A percentile compares a stretch with the other conserved stretches of the same genome.
These are phyloP conservation scores for Calonectria leucothoes DNA, from an alignment of 2,329 filamentous ascomycete genomes.

Conservation along the genomic window DNA sequence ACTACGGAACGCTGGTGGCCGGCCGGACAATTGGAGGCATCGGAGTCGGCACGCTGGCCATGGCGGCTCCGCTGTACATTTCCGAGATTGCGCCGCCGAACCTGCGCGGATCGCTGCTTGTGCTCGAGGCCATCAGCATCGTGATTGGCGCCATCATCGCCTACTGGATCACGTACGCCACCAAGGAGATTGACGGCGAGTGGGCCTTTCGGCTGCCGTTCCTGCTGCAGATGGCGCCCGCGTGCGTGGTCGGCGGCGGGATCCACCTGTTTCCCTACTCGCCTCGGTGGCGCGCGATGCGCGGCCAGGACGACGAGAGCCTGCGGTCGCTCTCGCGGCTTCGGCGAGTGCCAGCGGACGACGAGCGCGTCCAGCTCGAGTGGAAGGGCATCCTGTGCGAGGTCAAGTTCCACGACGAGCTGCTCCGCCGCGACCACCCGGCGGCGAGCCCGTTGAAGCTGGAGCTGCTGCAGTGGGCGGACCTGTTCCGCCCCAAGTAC, in stretches of 20 bases:
- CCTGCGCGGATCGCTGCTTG: constrained; percentile 53
- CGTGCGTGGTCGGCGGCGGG: constrained; percentile 45
- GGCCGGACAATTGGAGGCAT: constrained; percentile 45
- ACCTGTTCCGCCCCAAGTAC: constrained; percentile 58
- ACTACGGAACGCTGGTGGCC: constrained; percentile 42
- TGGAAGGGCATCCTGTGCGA: constrained; percentile 63
- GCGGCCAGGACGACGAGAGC: constrained; percentile 52
- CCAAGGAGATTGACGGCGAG: constrained; percentile 53
- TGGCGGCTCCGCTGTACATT: constrained; percentile 46
- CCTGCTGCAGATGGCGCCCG: constrained; percentile 51
- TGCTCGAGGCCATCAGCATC: constrained; percentile 63
- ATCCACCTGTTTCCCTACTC: constrained; percentile 59
- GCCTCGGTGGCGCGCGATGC: constrained; percentile 57
- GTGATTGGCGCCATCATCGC: constrained; percentile 64
- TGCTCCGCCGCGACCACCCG: constrained; percentile 18
- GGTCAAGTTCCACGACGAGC: constrained; percentile 55
- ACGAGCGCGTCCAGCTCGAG: constrained; percentile 58
- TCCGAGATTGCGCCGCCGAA: constrained; percentile 51
- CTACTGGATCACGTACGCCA: constrained; percentile 67
- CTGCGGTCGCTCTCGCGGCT: constrained; percentile 51
- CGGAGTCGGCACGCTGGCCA: constrained; percentile 44
- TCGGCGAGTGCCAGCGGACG: constrained; percentile 53
- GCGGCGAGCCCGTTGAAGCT: constrained; percentile 50
- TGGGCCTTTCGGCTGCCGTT: constrained; percentile 60
- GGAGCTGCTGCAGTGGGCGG: constrained; percentile 57